A percentile compares a stretch with the other conserved stretches of the same genome.
phyloP scores from a whole-genome alignment of 2,329 filamentous ascomycete genomes.

The Aureobasidium sp. region DNA sequence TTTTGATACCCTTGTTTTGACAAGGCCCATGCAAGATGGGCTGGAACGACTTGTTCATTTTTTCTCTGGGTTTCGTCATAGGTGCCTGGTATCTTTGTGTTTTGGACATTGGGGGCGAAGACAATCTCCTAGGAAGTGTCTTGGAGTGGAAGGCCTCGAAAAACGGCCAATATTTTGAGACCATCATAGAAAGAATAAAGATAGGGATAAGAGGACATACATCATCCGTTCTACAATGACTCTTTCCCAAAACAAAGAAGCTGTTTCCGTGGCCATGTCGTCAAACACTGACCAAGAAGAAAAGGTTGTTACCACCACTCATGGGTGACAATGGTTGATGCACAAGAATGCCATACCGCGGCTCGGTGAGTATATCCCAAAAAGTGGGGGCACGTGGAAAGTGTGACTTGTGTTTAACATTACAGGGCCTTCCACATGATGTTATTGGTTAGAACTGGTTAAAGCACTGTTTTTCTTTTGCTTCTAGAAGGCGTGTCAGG shows the following conservation, averaged over 20 bases:
- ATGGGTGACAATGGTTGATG: neutral
- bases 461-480: neutral
- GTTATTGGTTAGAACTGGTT: neutral
- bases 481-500: neutral
- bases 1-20: constrained; percentile 5
- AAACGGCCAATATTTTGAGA: neutral
- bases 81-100: neutral
- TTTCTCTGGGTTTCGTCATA: neutral
- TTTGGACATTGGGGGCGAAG: neutral
- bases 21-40: neutral
- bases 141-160: neutral
- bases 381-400: neutral
- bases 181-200: neutral
- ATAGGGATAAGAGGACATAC: neutral
- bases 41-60: neutral
- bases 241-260: neutral
- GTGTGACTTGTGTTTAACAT: neutral
- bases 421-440: constrained; percentile 1
- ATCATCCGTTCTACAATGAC: neutral
- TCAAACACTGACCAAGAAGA: neutral
- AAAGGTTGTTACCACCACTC: neutral
- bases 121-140: neutral
- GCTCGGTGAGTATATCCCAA: neutral
- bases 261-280: neutral
- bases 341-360: neutral